Percentiles rank a stretch among this genome's conserved stretches.
Conservation (phyloP, 2,329 filamentous ascomycete species). For the Dothidotthia symphoricarpi region DNA sequence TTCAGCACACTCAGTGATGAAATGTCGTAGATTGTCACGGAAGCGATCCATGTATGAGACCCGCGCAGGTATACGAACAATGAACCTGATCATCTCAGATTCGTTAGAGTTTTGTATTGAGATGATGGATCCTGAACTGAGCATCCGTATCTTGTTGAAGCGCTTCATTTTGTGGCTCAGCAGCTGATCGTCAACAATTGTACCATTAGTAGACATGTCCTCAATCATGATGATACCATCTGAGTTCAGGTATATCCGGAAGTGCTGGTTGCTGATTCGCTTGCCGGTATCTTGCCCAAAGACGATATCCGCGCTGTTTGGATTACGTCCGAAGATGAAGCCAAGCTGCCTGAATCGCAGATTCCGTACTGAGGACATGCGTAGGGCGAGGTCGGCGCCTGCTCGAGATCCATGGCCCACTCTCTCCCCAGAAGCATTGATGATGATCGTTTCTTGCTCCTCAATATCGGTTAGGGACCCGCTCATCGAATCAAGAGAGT, state of each 20-base stretch:
- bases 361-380: conserved; percentile 63
- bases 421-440: conserved; percentile 42
- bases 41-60: conserved; percentile 69
- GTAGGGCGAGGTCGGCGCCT: conserved; percentile 67
- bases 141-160: conserved; percentile 58
- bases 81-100: conserved; percentile 70
- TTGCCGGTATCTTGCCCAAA: conserved; percentile 63
- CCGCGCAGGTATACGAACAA: conserved; percentile 75
- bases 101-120: conserved; percentile 58
- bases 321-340: conserved; percentile 84
- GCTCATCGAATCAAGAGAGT: conserved; percentile 45
- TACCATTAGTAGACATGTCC: conserved; percentile 95
- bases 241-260: conserved; percentile 87
- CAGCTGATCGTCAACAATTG: conserved; percentile 72
- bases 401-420: conserved; percentile 18
- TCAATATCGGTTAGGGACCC: conserved; percentile 39
- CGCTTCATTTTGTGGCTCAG: conserved; percentile 53
- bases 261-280: conserved; percentile 91
- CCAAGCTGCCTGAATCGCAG: conserved; percentile 68
- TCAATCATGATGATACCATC: conserved; percentile 86
- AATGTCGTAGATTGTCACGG: conserved; percentile 65
- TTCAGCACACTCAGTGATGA: conserved; percentile 51
- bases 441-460: conserved; percentile 49
- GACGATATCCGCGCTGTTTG: conserved; percentile 67
- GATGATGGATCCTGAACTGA: conserved; percentile 71